Conservation (phyloP, 1,284 basidiomycete genomes). For the Trichosporon sp. region DNA sequence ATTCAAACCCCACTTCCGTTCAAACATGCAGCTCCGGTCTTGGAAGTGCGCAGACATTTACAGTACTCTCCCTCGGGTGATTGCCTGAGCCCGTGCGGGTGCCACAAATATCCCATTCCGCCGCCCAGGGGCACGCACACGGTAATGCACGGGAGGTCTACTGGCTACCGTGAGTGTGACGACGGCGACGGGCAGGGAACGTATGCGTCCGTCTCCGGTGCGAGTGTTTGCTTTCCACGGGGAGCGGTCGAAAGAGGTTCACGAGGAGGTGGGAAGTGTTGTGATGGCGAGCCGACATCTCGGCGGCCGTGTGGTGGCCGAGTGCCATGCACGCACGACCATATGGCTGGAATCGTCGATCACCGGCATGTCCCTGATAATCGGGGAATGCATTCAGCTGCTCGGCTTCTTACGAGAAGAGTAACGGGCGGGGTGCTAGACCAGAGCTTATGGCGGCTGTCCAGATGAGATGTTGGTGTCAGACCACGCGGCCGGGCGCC, state of each 20-base stretch:
- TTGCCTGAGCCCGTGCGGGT: no score
- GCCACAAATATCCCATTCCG: no score
- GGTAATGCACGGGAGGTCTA: no score
- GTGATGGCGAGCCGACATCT: not conserved
- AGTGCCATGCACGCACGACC: not conserved
- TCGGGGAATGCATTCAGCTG: not conserved
- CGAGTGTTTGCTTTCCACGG: no score
- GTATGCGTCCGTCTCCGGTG: not conserved
- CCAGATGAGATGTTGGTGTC: no score
- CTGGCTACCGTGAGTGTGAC: not conserved
- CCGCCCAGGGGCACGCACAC: no score
- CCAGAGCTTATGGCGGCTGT: not conserved
- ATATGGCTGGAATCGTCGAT: conserved; percentile 5
- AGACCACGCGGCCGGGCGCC: no score
- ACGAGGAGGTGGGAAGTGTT: not conserved
- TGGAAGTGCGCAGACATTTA: no score
- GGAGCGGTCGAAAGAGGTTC: not conserved
- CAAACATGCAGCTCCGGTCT: no score
- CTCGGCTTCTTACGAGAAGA: not conserved
- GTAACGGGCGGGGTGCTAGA: not conserved
- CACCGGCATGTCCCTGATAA: not conserved
- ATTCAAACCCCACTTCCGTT: no score
- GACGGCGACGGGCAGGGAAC: not conserved
- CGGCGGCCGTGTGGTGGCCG: not conserved
- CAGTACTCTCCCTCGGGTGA: no score